Conservation (phyloP, 805 yeast genomes). For the Yarrowia alimentaria region DNA sequence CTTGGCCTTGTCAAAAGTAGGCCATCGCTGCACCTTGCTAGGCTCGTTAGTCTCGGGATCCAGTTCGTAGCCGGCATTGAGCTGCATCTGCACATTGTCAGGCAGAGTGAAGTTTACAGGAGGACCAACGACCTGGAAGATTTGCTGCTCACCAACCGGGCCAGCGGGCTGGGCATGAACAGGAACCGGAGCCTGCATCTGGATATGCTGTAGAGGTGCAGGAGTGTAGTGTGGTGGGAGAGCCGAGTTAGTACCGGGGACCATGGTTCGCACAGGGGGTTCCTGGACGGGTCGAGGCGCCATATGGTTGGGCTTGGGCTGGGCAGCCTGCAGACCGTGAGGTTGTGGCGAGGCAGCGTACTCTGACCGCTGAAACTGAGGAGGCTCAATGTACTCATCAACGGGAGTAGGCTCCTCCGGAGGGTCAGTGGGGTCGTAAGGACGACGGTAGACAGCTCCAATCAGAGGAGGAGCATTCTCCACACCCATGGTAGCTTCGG, state of each 20-base stretch:
- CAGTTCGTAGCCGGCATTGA: constrained; percentile 31
- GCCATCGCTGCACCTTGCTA: constrained; percentile 31
- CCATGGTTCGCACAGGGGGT: constrained; percentile 17
- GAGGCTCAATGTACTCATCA: constrained; percentile 27
- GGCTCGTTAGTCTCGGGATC: constrained; percentile 31
- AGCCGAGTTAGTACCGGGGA: constrained; percentile 18
- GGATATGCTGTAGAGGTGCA: constrained; percentile 24
- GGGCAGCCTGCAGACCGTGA: not conserved
- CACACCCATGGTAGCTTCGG: constrained; percentile 78
- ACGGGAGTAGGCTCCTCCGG: constrained; percentile 62
- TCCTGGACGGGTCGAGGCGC: constrained; percentile 8
- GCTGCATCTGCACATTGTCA: constrained; percentile 32
- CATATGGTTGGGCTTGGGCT: not conserved
- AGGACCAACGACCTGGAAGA: constrained; percentile 32
- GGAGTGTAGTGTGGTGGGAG: constrained; percentile 25
- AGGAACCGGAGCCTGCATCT: constrained; percentile 29
- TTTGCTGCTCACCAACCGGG: constrained; percentile 18
- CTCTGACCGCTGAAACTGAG: constrained; percentile 28
- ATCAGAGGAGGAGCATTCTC: constrained; percentile 90
- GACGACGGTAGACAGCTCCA: constrained; percentile 84
- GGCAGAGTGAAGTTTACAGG: constrained; percentile 41
- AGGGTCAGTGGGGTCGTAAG: constrained; percentile 75
- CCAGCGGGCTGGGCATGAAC: constrained; percentile 36
- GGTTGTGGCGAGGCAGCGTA: constrained; percentile 33
- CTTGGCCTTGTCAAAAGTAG: constrained; percentile 13